Conservation (phyloP, 768 basidiomycete species). For the Suillus subluteus region DNA sequence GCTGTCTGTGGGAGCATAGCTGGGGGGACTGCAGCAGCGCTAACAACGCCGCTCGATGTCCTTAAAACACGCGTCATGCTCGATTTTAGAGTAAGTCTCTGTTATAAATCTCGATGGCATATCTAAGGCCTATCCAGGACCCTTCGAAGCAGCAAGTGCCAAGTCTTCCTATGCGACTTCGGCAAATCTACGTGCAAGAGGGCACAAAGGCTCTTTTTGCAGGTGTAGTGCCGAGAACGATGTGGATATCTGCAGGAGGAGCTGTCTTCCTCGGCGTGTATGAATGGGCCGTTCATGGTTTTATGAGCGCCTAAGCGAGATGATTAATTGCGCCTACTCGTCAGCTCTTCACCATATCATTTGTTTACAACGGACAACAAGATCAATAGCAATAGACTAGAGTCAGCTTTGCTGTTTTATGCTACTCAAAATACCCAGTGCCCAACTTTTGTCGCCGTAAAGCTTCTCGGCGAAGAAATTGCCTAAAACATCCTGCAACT, state of each 20-base stretch:
- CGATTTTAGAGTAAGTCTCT: conserved; percentile 69
- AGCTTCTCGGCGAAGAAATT: conserved; percentile 63
- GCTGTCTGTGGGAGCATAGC: conserved; percentile 90
- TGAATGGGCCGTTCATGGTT: conserved; percentile 70
- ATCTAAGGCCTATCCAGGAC: conserved; percentile 40
- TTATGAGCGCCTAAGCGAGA: conserved; percentile 35
- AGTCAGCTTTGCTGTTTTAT: conserved; percentile 21
- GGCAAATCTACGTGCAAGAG: conserved; percentile 70
- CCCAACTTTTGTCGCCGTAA: conserved; percentile 65
- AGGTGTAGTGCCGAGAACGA: conserved; percentile 87
- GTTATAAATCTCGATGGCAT: not conserved
- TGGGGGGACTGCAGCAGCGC: conserved; percentile 85
- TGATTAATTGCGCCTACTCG: conserved; percentile 8
- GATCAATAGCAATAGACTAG: not conserved
- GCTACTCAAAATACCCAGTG: conserved; percentile 53
- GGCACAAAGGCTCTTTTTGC: conserved; percentile 79
- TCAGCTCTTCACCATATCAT: conserved; percentile 16
- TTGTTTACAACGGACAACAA: not conserved
- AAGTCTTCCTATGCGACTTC: conserved; percentile 58
- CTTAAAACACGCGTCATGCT: conserved; percentile 98
- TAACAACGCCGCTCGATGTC: conserved; percentile 95
- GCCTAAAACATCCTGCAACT: conserved; percentile 59
- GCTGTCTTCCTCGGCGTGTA: conserved; percentile 98
- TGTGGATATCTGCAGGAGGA: conserved; percentile 97
- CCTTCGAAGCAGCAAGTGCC: conserved; percentile 52